Base-by-base conservation (phyloP, 495 filamentous ascomycete genomes). In the Lophiotrema nucula region DNA sequence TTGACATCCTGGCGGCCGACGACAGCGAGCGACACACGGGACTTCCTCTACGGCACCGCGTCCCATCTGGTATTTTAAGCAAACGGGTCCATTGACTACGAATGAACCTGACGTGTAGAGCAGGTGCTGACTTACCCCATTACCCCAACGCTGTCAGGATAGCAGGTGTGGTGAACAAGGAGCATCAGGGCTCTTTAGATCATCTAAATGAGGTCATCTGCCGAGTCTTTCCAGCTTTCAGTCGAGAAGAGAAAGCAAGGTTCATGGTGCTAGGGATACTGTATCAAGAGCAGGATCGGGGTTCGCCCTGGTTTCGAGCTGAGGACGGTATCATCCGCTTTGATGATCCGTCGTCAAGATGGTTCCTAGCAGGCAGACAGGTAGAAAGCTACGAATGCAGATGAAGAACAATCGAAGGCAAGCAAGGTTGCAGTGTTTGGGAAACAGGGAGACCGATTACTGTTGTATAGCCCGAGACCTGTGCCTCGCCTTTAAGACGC, bases 371-470 rank as follows among this genome's bases (percentile, higher is more conserved):
- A 3, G 59, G 59, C 13, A 53, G 53, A 46, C 60, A 69, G 49
- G 44, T 70, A 28, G 66, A 65, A 24, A 60, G 47, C 26, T 53
- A 50, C 38, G 68, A 68, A 54, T 70, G 66, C 27, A 42, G 27
- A 11, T 68, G 53, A 62, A 10, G n/a, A n/a, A n/a, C n/a, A n/a
- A n/a, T n/a, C n/a, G n/a, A n/a, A n/a, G n/a, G n/a, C n/a, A n/a
- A n/a, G n/a, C n/a, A n/a, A n/a, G n/a, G n/a, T n/a, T n/a, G n/a
- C n/a, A n/a, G n/a, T n/a, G n/a, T n/a, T n/a, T n/a, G n/a, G n/a
- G n/a, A n/a, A n/a, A n/a, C n/a, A n/a, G n/a, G n/a, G n/a, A n/a
- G n/a, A n/a, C n/a, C n/a, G n/a, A n/a, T n/a, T n/a, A n/a, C n/a
- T n/a, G n/a, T n/a, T n/a, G n/a, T n/a, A n/a, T n/a, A n/a, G n/a